Percentiles rank a stretch among this genome's conserved stretches.
Conservation (phyloP, 2,329 filamentous ascomycete species). For the Colletotrichum destructivum region DNA sequence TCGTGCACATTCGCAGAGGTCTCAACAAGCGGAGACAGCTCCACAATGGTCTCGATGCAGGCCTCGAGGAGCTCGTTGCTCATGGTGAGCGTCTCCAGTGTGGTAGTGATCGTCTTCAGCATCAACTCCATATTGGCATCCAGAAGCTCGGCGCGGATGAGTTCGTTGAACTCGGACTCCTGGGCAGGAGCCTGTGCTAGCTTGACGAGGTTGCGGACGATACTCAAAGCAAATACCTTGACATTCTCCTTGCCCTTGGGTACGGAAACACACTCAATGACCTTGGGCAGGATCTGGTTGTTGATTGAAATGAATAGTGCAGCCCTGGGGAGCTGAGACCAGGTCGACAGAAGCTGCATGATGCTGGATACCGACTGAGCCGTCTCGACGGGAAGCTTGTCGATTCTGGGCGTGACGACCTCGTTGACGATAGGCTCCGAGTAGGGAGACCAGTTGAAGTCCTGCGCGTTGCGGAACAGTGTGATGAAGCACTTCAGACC, state of each 20-base stretch:
- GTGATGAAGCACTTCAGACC: slow-evolving; percentile 88
- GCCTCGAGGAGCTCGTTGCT: slow-evolving; percentile 84
- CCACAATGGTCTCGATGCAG: slow-evolving; percentile 84
- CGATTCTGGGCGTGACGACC: slow-evolving; percentile 82
- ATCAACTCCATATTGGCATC: slow-evolving; percentile 72
- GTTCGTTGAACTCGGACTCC: slow-evolving; percentile 69
- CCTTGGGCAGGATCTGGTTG: slow-evolving; percentile 75
- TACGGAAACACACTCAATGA: slow-evolving; percentile 80
- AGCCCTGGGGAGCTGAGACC: slow-evolving; percentile 78
- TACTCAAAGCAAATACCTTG: slow-evolving; percentile 83
- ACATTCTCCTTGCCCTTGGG: slow-evolving; percentile 88
- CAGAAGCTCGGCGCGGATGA: slow-evolving; percentile 70
- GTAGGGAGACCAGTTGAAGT: slow-evolving; percentile 81
- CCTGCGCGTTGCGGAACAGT: slow-evolving; percentile 81
- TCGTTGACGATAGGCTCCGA: slow-evolving; percentile 80
- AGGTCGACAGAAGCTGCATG: slow-evolving; percentile 84
- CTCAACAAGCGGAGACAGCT: slow-evolving; percentile 79
- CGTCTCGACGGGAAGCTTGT: slow-evolving; percentile 86
- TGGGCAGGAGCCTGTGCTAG: slow-evolving; percentile 69
- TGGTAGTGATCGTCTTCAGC: slow-evolving; percentile 76
- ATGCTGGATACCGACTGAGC: slow-evolving; percentile 90
- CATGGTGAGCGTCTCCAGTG: slow-evolving; percentile 73
- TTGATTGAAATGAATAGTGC: slow-evolving; percentile 77
- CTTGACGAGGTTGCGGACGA: slow-evolving; percentile 79
- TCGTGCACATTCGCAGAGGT: slow-evolving; percentile 79